Base-by-base conservation (phyloP, 441 rosid species). In the Manihot esculenta region DNA sequence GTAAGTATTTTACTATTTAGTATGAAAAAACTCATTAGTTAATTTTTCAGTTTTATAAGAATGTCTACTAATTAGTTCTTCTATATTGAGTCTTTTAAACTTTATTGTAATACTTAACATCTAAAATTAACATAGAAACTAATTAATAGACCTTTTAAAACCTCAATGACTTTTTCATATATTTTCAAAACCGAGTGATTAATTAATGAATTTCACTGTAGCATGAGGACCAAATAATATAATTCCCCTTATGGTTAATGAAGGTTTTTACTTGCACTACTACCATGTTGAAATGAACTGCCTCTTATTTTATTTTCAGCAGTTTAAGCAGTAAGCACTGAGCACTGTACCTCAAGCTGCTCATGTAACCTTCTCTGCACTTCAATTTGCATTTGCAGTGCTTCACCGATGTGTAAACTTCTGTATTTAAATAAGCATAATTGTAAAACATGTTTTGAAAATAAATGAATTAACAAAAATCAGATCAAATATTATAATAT, bases 321-420 rank as follows among this genome's bases (percentile, higher is more conserved):
- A 51, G 38, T n/a, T 62, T 38, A 51, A 53, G 33, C 33, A 30
- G 33, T 30, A 30, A n/a, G n/a, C n/a, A n/a, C n/a, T 7, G 6
- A 38, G 17, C 62, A 3, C 1, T 4, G 44, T 85, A 93, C 99
- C 97, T 96, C 97, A 66, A 93, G 93, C 80, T 96, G 98, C 78
- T 96, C 98, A 71, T 93, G 99, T 63, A 96, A 86, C 72, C 93
- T 87, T 84, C 94, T 93, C 81, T 91, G 97, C 66, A 91, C 98
- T 84, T 96, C 97, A 70, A 93, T 96, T 83, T 96, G 99, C 93
- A 96, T 90, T 80, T 93, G 96, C 57, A 96, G 86, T 58, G 98
- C 88, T 84, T 94, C 96, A 61, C 74, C 78, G 75, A 92, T 80
- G 35, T 89, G 98, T 24, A 89, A 67, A 81, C 84, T 83, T 81